A percentile compares a stretch with the other conserved stretches of the same genome.
Conservation (phyloP, 306 rosid species). For the Vigna angularis region DNA sequence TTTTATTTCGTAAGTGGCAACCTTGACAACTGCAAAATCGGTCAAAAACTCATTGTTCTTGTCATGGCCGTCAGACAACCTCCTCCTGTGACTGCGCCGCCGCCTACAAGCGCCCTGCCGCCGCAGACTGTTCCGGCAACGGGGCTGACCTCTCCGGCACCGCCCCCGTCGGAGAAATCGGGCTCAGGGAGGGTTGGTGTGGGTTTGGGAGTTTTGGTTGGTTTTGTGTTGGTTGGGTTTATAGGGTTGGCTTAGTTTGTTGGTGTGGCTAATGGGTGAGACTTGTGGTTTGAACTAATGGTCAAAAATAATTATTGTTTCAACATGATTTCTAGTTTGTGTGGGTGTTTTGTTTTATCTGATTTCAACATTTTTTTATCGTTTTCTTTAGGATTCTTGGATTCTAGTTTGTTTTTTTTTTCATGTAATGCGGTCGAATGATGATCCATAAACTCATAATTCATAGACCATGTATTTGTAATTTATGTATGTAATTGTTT, state of each 20-base stretch:
- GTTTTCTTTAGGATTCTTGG: background rate
- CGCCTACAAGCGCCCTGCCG: background rate
- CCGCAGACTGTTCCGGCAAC: background rate
- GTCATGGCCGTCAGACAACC: constrained; percentile 54
- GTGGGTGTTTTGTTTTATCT: background rate
- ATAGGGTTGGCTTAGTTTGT: constrained; percentile 35
- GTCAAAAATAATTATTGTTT: constrained; percentile 7
- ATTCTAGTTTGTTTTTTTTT: background rate
- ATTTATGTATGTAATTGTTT: background rate
- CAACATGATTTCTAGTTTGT: background rate
- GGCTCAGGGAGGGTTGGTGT: constrained; percentile 35
- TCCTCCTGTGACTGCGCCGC: background rate
- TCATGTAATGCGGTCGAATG: background rate
- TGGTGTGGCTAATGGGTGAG: background rate
- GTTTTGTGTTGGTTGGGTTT: constrained; percentile 35
- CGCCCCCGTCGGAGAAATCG: constrained; percentile 28
- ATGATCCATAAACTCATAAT: background rate
- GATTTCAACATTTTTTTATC: background rate
- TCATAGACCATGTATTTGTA: background rate
- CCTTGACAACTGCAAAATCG: constrained; percentile 53
- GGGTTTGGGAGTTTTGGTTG: constrained; percentile 5
- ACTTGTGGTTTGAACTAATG: background rate
- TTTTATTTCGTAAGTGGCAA: constrained; percentile 65
- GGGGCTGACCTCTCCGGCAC: constrained; percentile 18
- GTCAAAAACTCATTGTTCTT: constrained; percentile 58